Percentiles rank a stretch among this genome's conserved stretches.
Evolutionary conservation across 1,284 basidiomycete species (phyloP).

Genomic region (Heliocybe sulcata): DNA sequence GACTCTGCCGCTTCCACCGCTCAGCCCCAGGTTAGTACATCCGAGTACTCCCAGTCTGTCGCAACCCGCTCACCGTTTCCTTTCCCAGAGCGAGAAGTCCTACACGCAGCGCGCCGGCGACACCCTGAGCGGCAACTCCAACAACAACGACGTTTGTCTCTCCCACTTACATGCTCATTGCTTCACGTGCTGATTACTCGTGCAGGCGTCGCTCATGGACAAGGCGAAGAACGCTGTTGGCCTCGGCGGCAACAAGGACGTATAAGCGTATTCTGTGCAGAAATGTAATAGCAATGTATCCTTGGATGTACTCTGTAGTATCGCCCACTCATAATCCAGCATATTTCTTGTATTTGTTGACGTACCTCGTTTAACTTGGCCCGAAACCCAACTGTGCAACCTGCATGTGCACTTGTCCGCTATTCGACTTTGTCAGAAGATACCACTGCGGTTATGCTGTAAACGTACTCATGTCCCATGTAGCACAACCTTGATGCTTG

Average conservation of each 20-base stretch:
- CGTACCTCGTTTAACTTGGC: too few species aligned
- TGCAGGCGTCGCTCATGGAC: conserved; percentile 19
- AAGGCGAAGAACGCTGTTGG: conserved; percentile 24
- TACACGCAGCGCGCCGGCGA: conserved; percentile 48
- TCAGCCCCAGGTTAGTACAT: conserved; percentile 25
- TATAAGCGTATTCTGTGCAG: neutral
- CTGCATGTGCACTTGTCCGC: too few species aligned
- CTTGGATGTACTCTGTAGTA: neutral
- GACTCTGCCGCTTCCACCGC: conserved; percentile 25
- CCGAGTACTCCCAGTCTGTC: conserved; percentile 3
- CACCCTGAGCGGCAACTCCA: conserved; percentile 37
- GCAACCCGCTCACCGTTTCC: too few species aligned
- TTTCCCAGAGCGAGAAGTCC: conserved; percentile 35
- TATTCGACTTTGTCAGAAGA: too few species aligned
- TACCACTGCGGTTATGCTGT: too few species aligned
- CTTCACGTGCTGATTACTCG: neutral
- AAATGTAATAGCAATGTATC: neutral
- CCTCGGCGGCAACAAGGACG: conserved; percentile 12
- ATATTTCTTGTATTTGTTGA: neutral
- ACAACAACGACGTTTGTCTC: conserved; percentile 18
- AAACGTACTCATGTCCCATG: too few species aligned
- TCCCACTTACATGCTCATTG: neutral
- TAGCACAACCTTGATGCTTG: too few species aligned
- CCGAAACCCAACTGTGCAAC: too few species aligned
- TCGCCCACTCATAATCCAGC: neutral